Evolutionary conservation across 73 alveolate species (phyloP), one percentile per base, ranked within the genome.

Genomic region (Paramecium bursaria): DNA sequence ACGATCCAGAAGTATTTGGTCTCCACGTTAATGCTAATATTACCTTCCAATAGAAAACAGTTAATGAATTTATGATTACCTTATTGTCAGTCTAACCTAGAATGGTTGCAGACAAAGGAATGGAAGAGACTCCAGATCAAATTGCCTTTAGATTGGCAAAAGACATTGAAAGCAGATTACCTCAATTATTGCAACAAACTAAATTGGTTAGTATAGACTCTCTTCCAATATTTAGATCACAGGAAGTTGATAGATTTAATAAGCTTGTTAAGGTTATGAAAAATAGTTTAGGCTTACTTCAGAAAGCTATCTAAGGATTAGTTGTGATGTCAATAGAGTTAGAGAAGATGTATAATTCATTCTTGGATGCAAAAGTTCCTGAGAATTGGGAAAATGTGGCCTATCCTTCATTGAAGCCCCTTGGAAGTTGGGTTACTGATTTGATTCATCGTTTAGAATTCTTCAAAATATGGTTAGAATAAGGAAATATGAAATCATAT

Each of bases 1-100:
- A 98, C 75, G 98, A 96, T n/a, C 99, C 99, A 15, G 99, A 98
- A 93, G 96, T 98, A 67, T 97, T 97, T 75, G 99, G 99, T 7
- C 93, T 98, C 14, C 99, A 98, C 75, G 92, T 98, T 35, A 98
- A 98, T 75, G 99, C 99, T 5, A 95, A 97, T 75, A 96, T 98
- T 91, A 97, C 99, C 9, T 94, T 95, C 90, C 89, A 93, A 85
- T 73, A 96, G 85, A 96, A 97, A 88, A 87, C 95, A 6, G 99
- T 97, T 1, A 87, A 93, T 22, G 99, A 95, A 91, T 95, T 97
- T 87, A 90, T 94, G 91, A 98, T 94, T 57, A 95, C 98, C 51
- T 57, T 97, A 39, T 74, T 94, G 7, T 82, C 94, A 31, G 96
- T 97, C 31, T 98, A 98, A 82, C 99, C 99, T 6, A 95, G 99